Evolutionary conservation across 345 rosid genomes (phyloP), one percentile per base, ranked within the genome.

Genomic region (Durio zibethinus): DNA sequence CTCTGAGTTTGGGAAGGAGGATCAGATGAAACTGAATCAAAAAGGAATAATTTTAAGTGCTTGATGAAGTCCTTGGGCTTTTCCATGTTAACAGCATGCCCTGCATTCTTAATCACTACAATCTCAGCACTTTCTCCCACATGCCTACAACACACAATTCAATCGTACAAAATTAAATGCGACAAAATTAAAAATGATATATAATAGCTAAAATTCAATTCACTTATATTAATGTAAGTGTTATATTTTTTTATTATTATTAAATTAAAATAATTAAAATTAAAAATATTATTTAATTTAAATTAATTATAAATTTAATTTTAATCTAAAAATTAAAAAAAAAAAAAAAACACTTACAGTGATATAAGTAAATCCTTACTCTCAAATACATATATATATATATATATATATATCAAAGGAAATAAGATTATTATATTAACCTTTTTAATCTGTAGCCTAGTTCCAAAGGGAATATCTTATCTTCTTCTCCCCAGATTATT

Each of bases 61-160:
- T 76, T 84, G 62, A 81, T 48, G 79, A 81, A 84, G 25, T 84
- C 90, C 36, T 64, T 81, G 0, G 87, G 85, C 82, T 84, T 86
- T 82, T 88, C 90, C 21, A 78, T 63, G 64, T 84, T 88, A 21
- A 88, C 57, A 11, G 88, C 90, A 36, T 88, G 90, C 65, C 90
- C 93, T 66, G 91, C 89, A 7, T 84, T 88, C 86, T 88, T 89
- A 18, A 92, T 87, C 82, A 90, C 89, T 78, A 76, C 89, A 59
- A 92, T 76, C 82, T 87, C 80, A 15, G 92, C 94, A 61, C 35
- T 88, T 7, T 87, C 91, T 33, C 92, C 94, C 69, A 87, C 38
- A 62, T 90, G 89, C 31, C 94, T 90, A 60, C 61, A 62, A 70
- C 79, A 23, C 15, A 33, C 20, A 38, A 43, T 25, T 57, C 9